Base-by-base conservation (phyloP, 371 early-diverging fungal genomes). In the Smittium culicis region DNA sequence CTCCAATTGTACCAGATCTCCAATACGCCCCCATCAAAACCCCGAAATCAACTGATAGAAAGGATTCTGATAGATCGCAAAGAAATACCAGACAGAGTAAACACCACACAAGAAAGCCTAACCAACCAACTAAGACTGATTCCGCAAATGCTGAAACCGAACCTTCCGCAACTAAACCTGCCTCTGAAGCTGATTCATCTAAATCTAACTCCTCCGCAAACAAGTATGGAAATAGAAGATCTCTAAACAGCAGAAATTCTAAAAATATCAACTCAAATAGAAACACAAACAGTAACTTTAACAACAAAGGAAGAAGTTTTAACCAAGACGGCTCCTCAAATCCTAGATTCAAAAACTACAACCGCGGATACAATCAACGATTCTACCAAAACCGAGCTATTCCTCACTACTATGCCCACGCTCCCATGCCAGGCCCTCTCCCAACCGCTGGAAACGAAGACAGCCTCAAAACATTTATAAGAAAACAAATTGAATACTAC, bases 401-500 rank as follows among this genome's bases (percentile, higher is more conserved):
- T 34, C 57, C 69, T 71, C 72, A 58, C 72, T 70, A 25, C 73
- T 73, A 66, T 65, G 68, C 24, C 71, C 73, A 61, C 30, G 72
- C 64, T 45, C 67, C 73, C 28, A 57, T 72, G 28, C 75, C 72
- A 1, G 65, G 67, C 2, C 73, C 78, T 1, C 68, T 59, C 34
- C 78, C 78, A 1, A 63, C 71, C 17, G 35, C 70, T 11, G 71
- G 70, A 45, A 73, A 74, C 60, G 69, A 68, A 34, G 71, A 69
- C 45, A 69, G 73, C 24, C 34, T 77, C 35, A 68, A 65, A 67
- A 28, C 55, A 59, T 79, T 73, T 70, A 74, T 78, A 20, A 70
- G 66, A 65, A 73, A 74, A 29, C 79, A 79, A 71, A 71, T 79
- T 57, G 91, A 91, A 69, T 89, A 91, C 77, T 96, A 96, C 80